Conservation (phyloP, 148 eudicot genomes). For the Chenopodium suecicum region DNA sequence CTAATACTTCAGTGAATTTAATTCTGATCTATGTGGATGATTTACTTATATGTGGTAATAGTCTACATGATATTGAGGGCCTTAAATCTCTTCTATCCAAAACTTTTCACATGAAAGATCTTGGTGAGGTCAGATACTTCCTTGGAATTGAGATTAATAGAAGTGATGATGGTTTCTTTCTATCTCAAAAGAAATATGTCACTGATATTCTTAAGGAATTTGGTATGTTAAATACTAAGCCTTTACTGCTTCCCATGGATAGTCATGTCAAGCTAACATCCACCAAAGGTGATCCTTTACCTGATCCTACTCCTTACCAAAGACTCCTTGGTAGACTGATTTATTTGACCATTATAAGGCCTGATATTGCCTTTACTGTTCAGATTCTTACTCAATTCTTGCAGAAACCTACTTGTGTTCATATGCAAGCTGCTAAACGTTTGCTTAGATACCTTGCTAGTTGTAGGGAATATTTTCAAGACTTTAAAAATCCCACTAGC, state of each 20-base stretch:
- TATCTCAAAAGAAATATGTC: not conserved
- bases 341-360: not conserved
- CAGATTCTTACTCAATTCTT: not conserved
- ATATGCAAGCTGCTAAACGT: not conserved
- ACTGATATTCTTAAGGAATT: not conserved
- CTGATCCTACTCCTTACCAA: not conserved
- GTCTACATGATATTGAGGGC: too few relatives aligned
- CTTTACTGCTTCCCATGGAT: not conserved
- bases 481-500: too few relatives aligned
- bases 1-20: not conserved
- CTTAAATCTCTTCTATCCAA: not conserved
- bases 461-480: too few relatives aligned
- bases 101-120: not conserved
- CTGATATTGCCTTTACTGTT: not conserved
- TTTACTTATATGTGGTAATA: not conserved
- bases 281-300: not conserved
- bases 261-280: not conserved
- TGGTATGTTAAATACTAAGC: not conserved
- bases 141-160: not conserved
- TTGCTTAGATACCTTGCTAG: not conserved
- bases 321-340: not conserved
- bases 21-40: not conserved
- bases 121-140: not conserved
- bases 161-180: not conserved
- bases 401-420: not conserved